Base-by-base conservation (phyloP, 2,329 filamentous ascomycete genomes). In the Parastagonospora avenae region DNA sequence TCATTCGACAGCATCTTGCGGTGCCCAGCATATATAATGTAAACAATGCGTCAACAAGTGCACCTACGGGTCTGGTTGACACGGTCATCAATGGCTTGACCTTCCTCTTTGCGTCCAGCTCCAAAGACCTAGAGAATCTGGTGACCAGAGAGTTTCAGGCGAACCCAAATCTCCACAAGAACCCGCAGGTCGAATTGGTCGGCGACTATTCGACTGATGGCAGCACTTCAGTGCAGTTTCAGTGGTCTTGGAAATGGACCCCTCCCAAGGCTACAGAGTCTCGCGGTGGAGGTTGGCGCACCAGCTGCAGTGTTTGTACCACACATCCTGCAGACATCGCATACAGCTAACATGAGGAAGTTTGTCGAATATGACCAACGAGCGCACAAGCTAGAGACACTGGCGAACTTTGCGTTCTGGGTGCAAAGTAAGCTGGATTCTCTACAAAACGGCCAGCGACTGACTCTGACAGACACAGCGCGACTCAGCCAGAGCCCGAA, bases 311-410 rank as follows among this genome's bases (percentile, higher is more conserved):
- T 72, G 88, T 91, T 52, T 24, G 79, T 56, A 83, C 76, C 16
- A 24, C 36, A 11, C 24, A 2, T 29, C 14, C 33, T 12, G 14
- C 36, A 35, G 30, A 27, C n/a, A 8, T 32, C 31, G 41, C 46
- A 39, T 11, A 15, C 43, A 36, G 48, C 64, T 72, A 40, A 69
- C 55, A 56, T 12, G n/a, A 46, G 50, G 39, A 62, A 91, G 88
- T 97, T 99, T 76, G 89, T 97, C 63, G 94, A 99, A 75, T 99
- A 99, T 70, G 92, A 99, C 74, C 89, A 94, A 69, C 86, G 93
- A 62, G 91, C 92, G 30, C 94, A 99, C 76, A 85, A 89, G 57
- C 77, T 99, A 53, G 86, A 95, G 63, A 93, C 92, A 4, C 82
- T 99, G 46, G 92, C 91, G 11, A 92, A 87, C 70, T 97, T 99